These are phyloP conservation scores for Geranium rotundifolium DNA, from an alignment of 345 rosid genomes.

Conservation along the genomic window DNA sequence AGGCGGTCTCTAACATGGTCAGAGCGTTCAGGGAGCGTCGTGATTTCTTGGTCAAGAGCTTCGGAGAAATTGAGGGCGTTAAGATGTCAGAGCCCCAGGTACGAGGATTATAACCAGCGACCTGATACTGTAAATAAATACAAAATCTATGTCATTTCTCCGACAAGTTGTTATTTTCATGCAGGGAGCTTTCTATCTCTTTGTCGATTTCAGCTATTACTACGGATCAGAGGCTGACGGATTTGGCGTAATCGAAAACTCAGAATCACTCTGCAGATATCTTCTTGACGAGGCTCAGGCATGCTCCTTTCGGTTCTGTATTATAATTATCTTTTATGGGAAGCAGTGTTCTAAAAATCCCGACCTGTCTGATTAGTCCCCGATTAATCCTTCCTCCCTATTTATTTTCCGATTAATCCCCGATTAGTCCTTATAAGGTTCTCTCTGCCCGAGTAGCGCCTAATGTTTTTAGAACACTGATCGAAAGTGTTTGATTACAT, in stretches of 20 bases:
- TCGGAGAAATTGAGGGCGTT: conserved; percentile 68
- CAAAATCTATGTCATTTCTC: too few species aligned
- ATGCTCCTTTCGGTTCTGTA: not conserved
- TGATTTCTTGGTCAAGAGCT: conserved; percentile 74
- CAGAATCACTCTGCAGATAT: conserved; percentile 55
- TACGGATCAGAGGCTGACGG: conserved; percentile 72
- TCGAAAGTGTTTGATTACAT: too few species aligned
- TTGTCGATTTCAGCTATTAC: conserved; percentile 70
- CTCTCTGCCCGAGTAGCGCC: too few species aligned
- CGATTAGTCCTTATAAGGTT: too few species aligned
- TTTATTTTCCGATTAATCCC: too few species aligned
- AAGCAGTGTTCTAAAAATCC: too few species aligned
- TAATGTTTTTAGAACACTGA: too few species aligned
- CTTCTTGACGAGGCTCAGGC: conserved; percentile 59
- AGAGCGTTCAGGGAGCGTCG: conserved; percentile 83
- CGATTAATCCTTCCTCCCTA: too few species aligned
- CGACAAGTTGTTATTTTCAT: conserved; percentile 12
- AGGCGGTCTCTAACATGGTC: conserved; percentile 72
- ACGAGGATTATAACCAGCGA: too few species aligned
- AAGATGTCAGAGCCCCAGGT: conserved; percentile 91
- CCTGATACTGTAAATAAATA: too few species aligned
- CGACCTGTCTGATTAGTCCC: too few species aligned
- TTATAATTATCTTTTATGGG: not conserved
- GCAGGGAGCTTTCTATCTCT: conserved; percentile 97
- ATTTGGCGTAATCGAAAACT: conserved; percentile 62